These are phyloP conservation scores for Paecilomyces niveus DNA, from an alignment of 2,329 filamentous ascomycete genomes.

Conservation along the genomic window DNA sequence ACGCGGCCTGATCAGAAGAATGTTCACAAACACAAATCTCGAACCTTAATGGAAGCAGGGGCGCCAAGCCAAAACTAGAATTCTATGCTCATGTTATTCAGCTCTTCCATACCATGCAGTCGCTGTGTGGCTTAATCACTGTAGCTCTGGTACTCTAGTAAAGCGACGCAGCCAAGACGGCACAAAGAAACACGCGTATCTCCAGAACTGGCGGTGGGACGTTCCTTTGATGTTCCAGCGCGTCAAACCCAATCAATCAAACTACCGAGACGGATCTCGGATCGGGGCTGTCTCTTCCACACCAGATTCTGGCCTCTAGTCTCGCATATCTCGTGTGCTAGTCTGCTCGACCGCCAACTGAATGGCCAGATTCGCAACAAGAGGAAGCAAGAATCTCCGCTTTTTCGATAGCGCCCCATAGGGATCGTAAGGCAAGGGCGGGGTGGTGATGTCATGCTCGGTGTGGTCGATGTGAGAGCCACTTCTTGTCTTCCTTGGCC, in stretches of 20 bases:
- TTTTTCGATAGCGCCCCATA: not conserved
- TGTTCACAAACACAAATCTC: not conserved
- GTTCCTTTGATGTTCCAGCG: not conserved
- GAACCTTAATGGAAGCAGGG: not conserved
- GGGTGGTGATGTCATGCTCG: conserved; percentile 4
- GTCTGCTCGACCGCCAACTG: not conserved
- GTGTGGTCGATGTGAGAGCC: not conserved
- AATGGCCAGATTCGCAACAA: not conserved
- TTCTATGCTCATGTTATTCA: not conserved
- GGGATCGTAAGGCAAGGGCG: not conserved
- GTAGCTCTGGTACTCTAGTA: not conserved
- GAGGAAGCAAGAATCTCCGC: not conserved
- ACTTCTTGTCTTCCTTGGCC: not conserved
- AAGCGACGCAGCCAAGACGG: not conserved
- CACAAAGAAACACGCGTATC: not conserved
- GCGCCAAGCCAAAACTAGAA: not conserved
- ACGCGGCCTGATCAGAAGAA: not conserved
- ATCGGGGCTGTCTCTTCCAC: not conserved
- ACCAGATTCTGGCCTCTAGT: not conserved
- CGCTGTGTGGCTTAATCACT: not conserved
- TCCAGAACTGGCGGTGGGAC: not conserved
- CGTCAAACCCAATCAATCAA: not conserved
- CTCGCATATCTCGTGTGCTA: not conserved
- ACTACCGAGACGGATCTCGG: not conserved
- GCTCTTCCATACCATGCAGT: not conserved